Evolutionary conservation across 225 moss, liverwort and hornwort species (phyloP).

Genomic region (Bryoerythrophyllum caledonicum): DNA sequence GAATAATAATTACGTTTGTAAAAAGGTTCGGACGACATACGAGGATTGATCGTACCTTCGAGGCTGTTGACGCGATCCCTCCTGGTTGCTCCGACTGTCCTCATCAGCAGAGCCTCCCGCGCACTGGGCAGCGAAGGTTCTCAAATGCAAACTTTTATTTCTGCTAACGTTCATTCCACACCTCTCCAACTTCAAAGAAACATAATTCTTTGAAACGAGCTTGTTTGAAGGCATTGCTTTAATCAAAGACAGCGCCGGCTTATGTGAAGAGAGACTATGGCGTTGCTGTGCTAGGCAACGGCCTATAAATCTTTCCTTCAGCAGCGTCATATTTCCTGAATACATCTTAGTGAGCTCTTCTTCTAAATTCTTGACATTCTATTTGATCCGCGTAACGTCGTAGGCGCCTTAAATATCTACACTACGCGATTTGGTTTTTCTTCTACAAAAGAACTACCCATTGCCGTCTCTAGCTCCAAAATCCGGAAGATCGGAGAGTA

Average conservation of each 20-base stretch:
- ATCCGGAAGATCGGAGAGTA: too few relatives aligned
- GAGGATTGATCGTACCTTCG: conserved; percentile 19
- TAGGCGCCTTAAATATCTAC: too few relatives aligned
- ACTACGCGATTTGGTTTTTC: too few relatives aligned
- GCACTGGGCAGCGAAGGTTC: conserved; percentile 35
- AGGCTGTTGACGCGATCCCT: conserved; percentile 32
- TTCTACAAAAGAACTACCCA: too few relatives aligned
- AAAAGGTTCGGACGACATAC: conserved; percentile 31
- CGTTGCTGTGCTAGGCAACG: conserved; percentile 28
- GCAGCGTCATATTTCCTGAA: conserved; percentile 39
- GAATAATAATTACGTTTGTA: too few relatives aligned
- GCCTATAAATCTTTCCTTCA: conserved; percentile 30
- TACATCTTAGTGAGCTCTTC: conserved; percentile 6
- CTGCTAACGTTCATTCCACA: conserved; percentile 12
- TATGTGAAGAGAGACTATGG: conserved; percentile 14
- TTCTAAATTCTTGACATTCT: conserved; percentile 11
- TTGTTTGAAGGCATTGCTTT: not conserved
- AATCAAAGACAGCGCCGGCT: not conserved
- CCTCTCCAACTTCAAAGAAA: conserved; percentile 25
- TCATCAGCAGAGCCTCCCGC: conserved; percentile 35
- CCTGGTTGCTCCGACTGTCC: conserved; percentile 23
- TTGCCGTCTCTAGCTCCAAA: too few relatives aligned
- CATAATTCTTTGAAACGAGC: conserved; percentile 21
- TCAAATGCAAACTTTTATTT: conserved; percentile 23
- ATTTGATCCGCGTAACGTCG: too few relatives aligned